A percentile compares a stretch with the other conserved stretches of the same genome.
phyloP scores from a whole-genome alignment of 176 grass and related monocot genomes.

The Elymus sibiricus region DNA sequence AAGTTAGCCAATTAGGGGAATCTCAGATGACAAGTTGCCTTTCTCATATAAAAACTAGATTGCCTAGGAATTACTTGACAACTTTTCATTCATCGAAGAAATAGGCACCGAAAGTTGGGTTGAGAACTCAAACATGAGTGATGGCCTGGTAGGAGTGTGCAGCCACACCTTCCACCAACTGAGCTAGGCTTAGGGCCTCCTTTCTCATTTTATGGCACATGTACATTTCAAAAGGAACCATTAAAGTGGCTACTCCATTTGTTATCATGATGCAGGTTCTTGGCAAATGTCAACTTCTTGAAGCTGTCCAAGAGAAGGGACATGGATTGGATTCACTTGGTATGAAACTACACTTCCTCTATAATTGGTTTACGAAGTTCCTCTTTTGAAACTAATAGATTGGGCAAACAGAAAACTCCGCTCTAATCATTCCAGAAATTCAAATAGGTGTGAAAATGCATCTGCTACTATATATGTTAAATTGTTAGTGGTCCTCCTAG shows the following conservation, averaged over 20 bases:
- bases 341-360: slow-evolving; percentile 14
- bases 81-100: neutral
- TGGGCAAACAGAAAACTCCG: neutral
- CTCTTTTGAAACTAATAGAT: neutral
- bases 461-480: neutral
- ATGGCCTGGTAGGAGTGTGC: too few relatives aligned
- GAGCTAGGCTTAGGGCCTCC: too few relatives aligned
- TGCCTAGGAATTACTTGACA: neutral
- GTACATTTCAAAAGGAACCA: neutral
- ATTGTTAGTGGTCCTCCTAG: neutral
- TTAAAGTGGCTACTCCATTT: neutral
- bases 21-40: neutral
- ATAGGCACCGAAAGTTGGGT: neutral
- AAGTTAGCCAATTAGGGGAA: neutral
- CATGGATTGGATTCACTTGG: slow-evolving; percentile 71
- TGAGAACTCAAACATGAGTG: too few relatives aligned
- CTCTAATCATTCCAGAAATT: neutral
- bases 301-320: slow-evolving; percentile 78
- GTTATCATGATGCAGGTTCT: slow-evolving; percentile 48
- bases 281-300: slow-evolving; percentile 79
- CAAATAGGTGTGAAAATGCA: neutral
- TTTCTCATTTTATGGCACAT: neutral
- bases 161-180: too few relatives aligned
- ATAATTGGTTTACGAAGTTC: neutral
- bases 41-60: neutral